These are phyloP conservation scores for Parastagonospora avenae DNA, from an alignment of 2,329 filamentous ascomycete species.

Conservation along the genomic window DNA sequence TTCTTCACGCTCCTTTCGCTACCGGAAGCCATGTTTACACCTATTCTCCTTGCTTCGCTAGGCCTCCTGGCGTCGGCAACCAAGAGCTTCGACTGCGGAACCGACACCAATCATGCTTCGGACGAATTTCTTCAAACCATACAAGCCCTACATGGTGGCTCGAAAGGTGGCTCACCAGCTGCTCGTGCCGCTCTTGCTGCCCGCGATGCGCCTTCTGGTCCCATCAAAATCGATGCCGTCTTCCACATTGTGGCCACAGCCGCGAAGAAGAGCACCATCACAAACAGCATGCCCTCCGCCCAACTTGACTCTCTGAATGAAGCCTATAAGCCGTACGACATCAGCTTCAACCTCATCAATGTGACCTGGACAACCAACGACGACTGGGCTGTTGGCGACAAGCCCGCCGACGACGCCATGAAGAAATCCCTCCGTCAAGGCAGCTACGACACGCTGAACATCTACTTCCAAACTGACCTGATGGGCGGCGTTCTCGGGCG, in stretches of 20 bases:
- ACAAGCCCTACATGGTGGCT: slow-evolving; percentile 38
- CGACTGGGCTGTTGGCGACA: slow-evolving; percentile 57
- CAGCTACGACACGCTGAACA: slow-evolving; percentile 60
- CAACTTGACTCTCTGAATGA: slow-evolving; percentile 50
- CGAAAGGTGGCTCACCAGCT: slow-evolving; percentile 30
- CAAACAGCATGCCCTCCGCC: slow-evolving; percentile 46
- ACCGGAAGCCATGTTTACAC: slow-evolving; percentile 28
- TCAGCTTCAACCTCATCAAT: slow-evolving; percentile 57
- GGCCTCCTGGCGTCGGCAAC: slow-evolving; percentile 27
- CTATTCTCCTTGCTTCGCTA: slow-evolving; percentile 42
- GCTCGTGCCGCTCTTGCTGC: slow-evolving; percentile 33
- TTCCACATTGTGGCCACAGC: slow-evolving; percentile 53
- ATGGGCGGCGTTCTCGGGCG: slow-evolving; percentile 56
- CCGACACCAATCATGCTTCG: slow-evolving; percentile 42
- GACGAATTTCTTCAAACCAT: slow-evolving; percentile 48
- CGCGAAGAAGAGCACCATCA: slow-evolving; percentile 45
- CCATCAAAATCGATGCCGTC: slow-evolving; percentile 49
- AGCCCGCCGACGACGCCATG: slow-evolving; percentile 57
- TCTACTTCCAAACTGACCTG: slow-evolving; percentile 65
- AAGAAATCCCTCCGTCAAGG: slow-evolving; percentile 60
- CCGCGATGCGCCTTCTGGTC: slow-evolving; percentile 22
- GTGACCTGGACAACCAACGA: slow-evolving; percentile 60
- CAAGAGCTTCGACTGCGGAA: slow-evolving; percentile 52
- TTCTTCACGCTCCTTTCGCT: slow-evolving; percentile 21
- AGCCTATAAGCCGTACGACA: slow-evolving; percentile 56